Conservation (phyloP, 257 asterid species). For the Solanum habrochaites region DNA sequence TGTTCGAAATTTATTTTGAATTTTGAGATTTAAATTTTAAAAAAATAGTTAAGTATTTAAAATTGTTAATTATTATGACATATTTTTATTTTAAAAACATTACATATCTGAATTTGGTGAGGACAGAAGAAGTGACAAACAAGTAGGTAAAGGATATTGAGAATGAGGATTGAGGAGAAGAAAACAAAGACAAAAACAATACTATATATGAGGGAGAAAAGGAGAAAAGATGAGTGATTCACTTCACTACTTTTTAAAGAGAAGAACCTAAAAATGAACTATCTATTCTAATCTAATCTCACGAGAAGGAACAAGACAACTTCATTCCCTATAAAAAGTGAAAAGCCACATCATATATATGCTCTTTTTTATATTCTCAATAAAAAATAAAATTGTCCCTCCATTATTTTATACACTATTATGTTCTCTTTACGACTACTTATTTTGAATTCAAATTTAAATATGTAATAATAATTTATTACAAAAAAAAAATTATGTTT, state of each 20-base stretch:
- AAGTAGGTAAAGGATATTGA: not conserved
- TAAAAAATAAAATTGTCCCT: not conserved
- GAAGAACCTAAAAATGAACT: not conserved
- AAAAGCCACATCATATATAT: not conserved
- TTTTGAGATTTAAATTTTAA: rapidly evolving
- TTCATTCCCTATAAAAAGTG: not conserved
- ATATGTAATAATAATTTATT: not conserved
- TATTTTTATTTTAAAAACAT: no score
- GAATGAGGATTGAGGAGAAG: not conserved
- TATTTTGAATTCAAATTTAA: no score
- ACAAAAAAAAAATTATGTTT: not conserved
- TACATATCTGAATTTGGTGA: no score
- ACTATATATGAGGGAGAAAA: not conserved
- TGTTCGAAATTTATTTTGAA: rapidly evolving
- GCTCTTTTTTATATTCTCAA: not conserved
- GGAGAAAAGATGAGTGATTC: not conserved
- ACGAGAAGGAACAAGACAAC: not conserved
- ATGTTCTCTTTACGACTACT: not conserved
- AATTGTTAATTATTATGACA: not conserved
- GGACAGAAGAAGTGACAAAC: not conserved
- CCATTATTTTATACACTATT: no score
- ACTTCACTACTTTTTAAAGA: not conserved
- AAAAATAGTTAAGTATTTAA: not conserved
- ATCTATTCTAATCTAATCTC: not conserved
- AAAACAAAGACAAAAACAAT: not conserved